phyloP scores from a whole-genome alignment of 257 asterid genomes.

The Leptodermis oblonga region DNA sequence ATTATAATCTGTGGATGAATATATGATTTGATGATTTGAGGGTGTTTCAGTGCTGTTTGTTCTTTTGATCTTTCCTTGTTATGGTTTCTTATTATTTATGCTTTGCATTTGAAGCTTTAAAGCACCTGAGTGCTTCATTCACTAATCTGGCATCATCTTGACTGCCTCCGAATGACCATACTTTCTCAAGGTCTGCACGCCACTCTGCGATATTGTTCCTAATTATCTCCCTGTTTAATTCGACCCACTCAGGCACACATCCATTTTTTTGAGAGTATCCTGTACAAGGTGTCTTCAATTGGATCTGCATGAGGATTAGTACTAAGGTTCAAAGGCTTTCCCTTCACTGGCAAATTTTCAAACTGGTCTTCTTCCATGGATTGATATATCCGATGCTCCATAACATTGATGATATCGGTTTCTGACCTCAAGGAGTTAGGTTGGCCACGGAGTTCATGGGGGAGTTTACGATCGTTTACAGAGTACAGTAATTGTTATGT shows the following conservation, averaged over 20 bases:
- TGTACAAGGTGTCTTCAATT: slow-evolving; percentile 78
- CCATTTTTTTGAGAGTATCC: slow-evolving; percentile 75
- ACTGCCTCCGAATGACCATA: slow-evolving; percentile 37
- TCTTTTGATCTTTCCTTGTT: too few species aligned
- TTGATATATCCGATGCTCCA: slow-evolving; percentile 77
- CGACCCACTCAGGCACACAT: slow-evolving; percentile 94
- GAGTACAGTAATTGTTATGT: too few species aligned
- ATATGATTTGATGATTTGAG: too few species aligned
- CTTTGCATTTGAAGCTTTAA: slow-evolving; percentile 61
- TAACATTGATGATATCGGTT: slow-evolving; percentile 76
- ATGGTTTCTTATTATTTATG: slow-evolving; percentile 68
- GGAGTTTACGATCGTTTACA: slow-evolving; percentile 80
- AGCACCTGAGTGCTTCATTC: slow-evolving; percentile 56
- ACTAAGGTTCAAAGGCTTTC: slow-evolving; percentile 76
- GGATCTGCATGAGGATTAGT: slow-evolving; percentile 81
- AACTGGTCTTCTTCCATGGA: slow-evolving; percentile 96
- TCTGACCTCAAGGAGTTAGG: slow-evolving; percentile 82
- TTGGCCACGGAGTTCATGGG: slow-evolving; percentile 87
- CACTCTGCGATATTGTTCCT: slow-evolving; percentile 47
- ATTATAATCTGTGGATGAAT: too few species aligned
- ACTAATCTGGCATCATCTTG: slow-evolving; percentile 43
- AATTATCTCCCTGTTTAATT: slow-evolving; percentile 82
- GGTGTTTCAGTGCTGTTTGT: too few species aligned
- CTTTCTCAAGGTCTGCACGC: slow-evolving; percentile 59
- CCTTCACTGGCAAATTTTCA: slow-evolving; percentile 80